phyloP scores from a whole-genome alignment of 495 filamentous ascomycete species.

The Penicillium malachiteum region DNA sequence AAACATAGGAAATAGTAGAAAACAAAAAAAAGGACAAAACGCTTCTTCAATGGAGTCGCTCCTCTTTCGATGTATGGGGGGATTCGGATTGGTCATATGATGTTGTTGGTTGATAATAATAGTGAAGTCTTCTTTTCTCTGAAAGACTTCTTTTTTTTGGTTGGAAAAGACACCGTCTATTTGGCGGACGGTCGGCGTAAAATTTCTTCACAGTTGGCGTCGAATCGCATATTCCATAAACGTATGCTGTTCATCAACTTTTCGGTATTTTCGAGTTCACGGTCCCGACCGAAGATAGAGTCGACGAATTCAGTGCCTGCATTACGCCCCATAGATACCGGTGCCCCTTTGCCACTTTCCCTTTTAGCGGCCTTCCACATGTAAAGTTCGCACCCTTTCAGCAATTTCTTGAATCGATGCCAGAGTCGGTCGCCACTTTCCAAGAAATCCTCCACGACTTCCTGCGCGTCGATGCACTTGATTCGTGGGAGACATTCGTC shows the following conservation, averaged over 20 bases:
- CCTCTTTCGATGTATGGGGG: constrained; percentile 3
- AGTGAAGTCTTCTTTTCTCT: neutral
- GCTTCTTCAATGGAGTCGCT: constrained; percentile 1
- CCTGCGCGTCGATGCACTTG: constrained; percentile 65
- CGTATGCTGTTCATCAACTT: constrained; percentile 88
- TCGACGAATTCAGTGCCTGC: constrained; percentile 96
- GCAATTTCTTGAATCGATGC: constrained; percentile 78
- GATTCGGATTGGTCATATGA: neutral
- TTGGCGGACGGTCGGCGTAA: constrained; percentile 50
- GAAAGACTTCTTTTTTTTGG: neutral
- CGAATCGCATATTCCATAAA: constrained; percentile 94
- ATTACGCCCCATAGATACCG: constrained; percentile 83
- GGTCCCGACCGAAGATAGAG: constrained; percentile 90
- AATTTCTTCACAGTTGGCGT: constrained; percentile 94
- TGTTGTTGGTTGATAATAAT: neutral
- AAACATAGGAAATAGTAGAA: constrained; percentile 9
- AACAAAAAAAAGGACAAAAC: constrained; percentile 4
- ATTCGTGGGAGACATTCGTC: constrained; percentile 78
- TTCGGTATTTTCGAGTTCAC: constrained; percentile 90
- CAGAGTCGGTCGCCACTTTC: constrained; percentile 87
- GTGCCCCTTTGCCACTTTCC: constrained; percentile 53
- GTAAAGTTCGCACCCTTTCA: constrained; percentile 87
- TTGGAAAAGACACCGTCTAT: constrained; percentile 12
- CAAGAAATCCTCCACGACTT: constrained; percentile 88
- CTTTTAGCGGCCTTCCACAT: constrained; percentile 81